A percentile compares a stretch with the other conserved stretches of the same genome.
phyloP scores from a whole-genome alignment of 805 yeast genomes.

The Komagataella kurtzmanii region DNA sequence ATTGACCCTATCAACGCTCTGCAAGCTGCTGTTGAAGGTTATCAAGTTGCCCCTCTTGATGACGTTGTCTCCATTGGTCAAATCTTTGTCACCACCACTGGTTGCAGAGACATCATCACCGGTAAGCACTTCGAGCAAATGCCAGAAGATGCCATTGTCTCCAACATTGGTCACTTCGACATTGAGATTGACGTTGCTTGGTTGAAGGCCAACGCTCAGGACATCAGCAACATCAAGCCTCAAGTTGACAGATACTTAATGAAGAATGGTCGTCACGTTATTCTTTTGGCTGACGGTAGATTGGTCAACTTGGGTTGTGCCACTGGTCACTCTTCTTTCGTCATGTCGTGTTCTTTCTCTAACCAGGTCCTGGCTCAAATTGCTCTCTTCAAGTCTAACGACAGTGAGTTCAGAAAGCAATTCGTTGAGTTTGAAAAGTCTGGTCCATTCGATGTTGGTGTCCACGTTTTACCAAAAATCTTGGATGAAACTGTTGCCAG shows the following conservation, averaged over 20 bases:
- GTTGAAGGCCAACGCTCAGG: slow-evolving; percentile 88
- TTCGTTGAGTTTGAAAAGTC: slow-evolving; percentile 86
- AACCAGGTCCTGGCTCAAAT: slow-evolving; percentile 99
- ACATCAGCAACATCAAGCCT: slow-evolving; percentile 95
- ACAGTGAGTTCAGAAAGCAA: slow-evolving; percentile 64
- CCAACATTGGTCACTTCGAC: slow-evolving; percentile 99
- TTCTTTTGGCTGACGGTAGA: slow-evolving; percentile 97
- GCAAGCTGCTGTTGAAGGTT: slow-evolving; percentile 99
- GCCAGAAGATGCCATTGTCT: slow-evolving; percentile 99
- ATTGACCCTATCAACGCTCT: slow-evolving; percentile 97
- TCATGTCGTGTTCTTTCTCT: slow-evolving; percentile 99
- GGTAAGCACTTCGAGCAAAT: slow-evolving; percentile 75
- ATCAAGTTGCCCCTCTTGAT: slow-evolving; percentile 91
- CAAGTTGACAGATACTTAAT: slow-evolving; percentile 96
- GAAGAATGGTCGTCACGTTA: slow-evolving; percentile 82
- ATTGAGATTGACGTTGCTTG: slow-evolving; percentile 99
- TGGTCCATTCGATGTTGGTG: slow-evolving; percentile 85
- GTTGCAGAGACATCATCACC: slow-evolving; percentile 96
- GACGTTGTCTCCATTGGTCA: slow-evolving; percentile 90
- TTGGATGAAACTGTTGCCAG: slow-evolving; percentile 98
- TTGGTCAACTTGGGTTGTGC: slow-evolving; percentile 99
- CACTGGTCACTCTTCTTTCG: slow-evolving; percentile 98
- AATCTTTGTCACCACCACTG: slow-evolving; percentile 98
- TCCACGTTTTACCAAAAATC: slow-evolving; percentile 93
- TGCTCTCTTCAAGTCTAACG: slow-evolving; percentile 85